phyloP scores from a whole-genome alignment of 129 eudicot genomes.

The Flaveria brownii region DNA sequence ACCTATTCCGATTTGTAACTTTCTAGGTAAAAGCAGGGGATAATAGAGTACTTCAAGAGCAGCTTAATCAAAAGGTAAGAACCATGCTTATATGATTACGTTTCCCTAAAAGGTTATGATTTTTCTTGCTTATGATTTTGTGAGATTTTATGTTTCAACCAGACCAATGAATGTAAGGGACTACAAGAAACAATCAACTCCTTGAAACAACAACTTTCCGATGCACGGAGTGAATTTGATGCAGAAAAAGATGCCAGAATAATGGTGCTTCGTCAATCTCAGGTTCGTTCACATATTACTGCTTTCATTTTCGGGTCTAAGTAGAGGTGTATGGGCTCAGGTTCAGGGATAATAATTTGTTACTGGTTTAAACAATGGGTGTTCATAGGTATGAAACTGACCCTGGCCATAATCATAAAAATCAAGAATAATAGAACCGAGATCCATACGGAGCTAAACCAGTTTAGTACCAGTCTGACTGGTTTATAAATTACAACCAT shows the following conservation, averaged over 20 bases:
- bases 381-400: background rate
- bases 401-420: background rate
- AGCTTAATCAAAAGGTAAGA: conserved; percentile 82
- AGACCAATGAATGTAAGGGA: conserved; percentile 76
- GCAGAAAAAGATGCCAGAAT: conserved; percentile 36
- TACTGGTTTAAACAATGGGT: background rate
- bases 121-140: conserved; percentile 10
- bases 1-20: background rate
- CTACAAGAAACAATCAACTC: conserved; percentile 60
- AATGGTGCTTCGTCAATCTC: conserved; percentile 50
- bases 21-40: conserved; percentile 88
- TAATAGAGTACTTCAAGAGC: conserved; percentile 87
- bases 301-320: conserved; percentile 9
- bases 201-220: conserved; percentile 74
- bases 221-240: conserved; percentile 39
- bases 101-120: background rate
- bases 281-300: conserved; percentile 46
- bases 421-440: background rate
- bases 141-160: conserved; percentile 23
- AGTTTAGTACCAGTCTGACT: too few relatives aligned
- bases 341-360: background rate
- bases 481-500: too few relatives aligned
- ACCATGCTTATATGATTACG: background rate
- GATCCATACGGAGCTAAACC: too few relatives aligned
- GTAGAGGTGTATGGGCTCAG: background rate